Evolutionary conservation across 176 grass and related monocot genomes (phyloP).

Genomic region (Carex scoparia): DNA sequence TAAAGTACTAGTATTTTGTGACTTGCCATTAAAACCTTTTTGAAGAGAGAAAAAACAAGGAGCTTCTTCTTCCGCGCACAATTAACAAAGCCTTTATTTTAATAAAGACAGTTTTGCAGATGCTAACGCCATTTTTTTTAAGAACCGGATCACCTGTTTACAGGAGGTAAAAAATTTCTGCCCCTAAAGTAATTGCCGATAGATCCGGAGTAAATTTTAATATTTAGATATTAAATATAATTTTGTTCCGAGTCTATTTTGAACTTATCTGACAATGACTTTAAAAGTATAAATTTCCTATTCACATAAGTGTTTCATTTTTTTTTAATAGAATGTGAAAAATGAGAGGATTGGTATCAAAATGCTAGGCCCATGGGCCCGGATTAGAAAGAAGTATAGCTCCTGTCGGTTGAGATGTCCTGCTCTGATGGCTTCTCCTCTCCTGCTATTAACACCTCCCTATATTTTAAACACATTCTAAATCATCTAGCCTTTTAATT

Average conservation of each 20-base stretch:
- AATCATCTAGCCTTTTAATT: not conserved
- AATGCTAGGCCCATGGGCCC: not conserved
- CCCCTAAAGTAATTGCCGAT: no score
- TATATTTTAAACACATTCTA: not conserved
- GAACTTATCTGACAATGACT: no score
- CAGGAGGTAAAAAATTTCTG: no score
- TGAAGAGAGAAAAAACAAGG: no score
- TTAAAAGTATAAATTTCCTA: no score
- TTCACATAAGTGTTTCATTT: no score
- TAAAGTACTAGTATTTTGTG: no score
- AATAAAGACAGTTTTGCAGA: not conserved
- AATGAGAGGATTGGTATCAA: not conserved
- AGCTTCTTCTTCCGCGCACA: not conserved
- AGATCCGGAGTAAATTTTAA: no score
- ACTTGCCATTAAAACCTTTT: no score
- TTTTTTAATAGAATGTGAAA: not conserved
- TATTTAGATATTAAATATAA: no score
- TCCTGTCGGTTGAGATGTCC: conserved; percentile 23
- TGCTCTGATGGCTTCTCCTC: conserved; percentile 24
- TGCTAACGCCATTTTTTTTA: not conserved
- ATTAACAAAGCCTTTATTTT: not conserved
- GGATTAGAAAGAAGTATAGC: not conserved
- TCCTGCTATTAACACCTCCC: conserved; percentile 7
- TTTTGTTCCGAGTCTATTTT: no score
- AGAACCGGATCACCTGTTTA: no score